These are phyloP conservation scores for Cucumis melo DNA, from an alignment of 306 rosid genomes.

Conservation along the genomic window DNA sequence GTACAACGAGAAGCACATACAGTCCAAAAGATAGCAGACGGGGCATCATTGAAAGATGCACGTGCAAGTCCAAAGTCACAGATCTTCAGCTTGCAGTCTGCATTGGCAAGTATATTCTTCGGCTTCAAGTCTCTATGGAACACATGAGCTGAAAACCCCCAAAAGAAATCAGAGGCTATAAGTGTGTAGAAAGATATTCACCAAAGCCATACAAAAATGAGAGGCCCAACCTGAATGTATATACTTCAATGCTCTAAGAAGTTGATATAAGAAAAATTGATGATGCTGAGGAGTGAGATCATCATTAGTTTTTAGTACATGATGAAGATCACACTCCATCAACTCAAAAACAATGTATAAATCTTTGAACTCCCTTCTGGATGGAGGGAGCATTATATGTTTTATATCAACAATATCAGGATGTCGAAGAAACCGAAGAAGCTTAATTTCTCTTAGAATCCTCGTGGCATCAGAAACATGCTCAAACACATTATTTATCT, in stretches of 20 bases:
- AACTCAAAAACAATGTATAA: slow-evolving; percentile 54
- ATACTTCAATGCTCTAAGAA: slow-evolving; percentile 54
- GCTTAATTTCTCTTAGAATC: slow-evolving; percentile 52
- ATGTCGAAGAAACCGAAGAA: slow-evolving; percentile 51
- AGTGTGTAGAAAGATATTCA: not conserved
- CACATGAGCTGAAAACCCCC: slow-evolving; percentile 28
- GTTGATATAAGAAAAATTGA: slow-evolving; percentile 58
- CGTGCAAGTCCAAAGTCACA: slow-evolving; percentile 71
- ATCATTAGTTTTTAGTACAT: slow-evolving; percentile 46
- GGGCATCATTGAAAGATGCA: slow-evolving; percentile 39
- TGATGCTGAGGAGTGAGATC: slow-evolving; percentile 49
- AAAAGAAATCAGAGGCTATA: slow-evolving; percentile 1
- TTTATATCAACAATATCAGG: slow-evolving; percentile 58
- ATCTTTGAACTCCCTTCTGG: slow-evolving; percentile 50
- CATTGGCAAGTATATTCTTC: slow-evolving; percentile 62
- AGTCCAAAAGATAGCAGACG: slow-evolving; percentile 61
- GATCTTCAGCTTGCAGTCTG: slow-evolving; percentile 63
- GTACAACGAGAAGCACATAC: slow-evolving; percentile 19
- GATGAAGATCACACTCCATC: slow-evolving; percentile 62
- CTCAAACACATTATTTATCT: slow-evolving; percentile 48
- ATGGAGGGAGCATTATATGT: slow-evolving; percentile 61
- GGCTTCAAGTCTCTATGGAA: slow-evolving; percentile 62
- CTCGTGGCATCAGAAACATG: slow-evolving; percentile 55
- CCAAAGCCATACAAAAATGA: not conserved
- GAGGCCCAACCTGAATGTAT: slow-evolving; percentile 47